Conservation (phyloP, 1,284 basidiomycete species). For the Cryptococcus maquisensis region DNA sequence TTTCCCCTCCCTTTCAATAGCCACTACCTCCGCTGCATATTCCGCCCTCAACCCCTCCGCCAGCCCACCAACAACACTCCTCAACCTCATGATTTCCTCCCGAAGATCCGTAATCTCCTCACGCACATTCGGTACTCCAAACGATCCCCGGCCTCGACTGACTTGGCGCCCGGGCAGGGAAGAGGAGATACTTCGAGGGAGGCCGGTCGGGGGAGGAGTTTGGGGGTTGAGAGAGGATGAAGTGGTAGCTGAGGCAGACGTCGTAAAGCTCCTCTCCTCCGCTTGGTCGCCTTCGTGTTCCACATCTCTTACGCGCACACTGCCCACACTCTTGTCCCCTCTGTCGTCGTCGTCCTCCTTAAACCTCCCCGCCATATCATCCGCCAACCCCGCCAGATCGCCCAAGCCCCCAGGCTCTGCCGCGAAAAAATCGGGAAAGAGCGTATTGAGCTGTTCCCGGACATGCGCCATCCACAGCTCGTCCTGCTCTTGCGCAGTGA, state of each 20-base stretch:
- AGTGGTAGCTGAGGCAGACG: neutral
- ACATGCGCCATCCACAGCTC: slow-evolving; percentile 40
- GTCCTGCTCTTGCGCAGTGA: slow-evolving; percentile 20
- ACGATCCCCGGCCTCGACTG: neutral
- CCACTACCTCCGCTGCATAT: neutral
- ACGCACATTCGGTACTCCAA: slow-evolving; percentile 18
- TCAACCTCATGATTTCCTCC: slow-evolving; percentile 34
- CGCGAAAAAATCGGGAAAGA: slow-evolving; percentile 40
- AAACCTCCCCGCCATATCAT: neutral
- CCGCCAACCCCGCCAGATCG: neutral
- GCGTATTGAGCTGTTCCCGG: slow-evolving; percentile 28
- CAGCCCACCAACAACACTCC: slow-evolving; percentile 33
- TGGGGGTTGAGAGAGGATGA: neutral
- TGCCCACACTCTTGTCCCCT: neutral
- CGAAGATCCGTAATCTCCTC: slow-evolving; percentile 30
- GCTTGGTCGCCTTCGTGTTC: neutral
- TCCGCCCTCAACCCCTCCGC: slow-evolving; percentile 15
- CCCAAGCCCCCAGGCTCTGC: neutral
- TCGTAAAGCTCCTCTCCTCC: neutral
- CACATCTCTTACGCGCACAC: neutral
- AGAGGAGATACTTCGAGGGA: neutral
- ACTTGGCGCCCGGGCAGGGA: neutral
- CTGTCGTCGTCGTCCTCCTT: slow-evolving; percentile 1
- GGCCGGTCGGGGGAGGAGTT: neutral
- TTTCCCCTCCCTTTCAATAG: neutral